Conservation (phyloP, 2,329 filamentous ascomycete genomes). For the Leptographium flavum region DNA sequence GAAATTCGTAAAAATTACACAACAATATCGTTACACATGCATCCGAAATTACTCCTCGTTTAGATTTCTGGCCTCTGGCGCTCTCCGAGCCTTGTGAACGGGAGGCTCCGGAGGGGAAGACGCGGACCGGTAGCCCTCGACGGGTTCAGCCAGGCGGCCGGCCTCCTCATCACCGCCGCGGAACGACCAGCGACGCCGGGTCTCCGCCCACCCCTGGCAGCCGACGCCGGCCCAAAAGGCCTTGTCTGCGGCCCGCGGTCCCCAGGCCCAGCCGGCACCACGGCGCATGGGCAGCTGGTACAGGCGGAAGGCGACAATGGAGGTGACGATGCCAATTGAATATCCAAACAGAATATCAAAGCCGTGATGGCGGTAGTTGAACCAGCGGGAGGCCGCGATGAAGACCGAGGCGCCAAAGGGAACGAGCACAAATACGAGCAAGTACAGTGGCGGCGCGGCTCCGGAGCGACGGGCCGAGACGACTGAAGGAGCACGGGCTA, state of each 20-base stretch:
- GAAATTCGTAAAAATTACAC: no score
- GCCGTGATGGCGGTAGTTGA: conserved; percentile 79
- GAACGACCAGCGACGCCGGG: conserved; percentile 11
- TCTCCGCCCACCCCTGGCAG: conserved; percentile 34
- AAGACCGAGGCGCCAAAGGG: conserved; percentile 67
- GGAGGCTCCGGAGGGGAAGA: neutral
- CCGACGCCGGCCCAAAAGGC: conserved; percentile 70
- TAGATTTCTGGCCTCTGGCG: no score
- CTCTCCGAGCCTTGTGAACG: no score
- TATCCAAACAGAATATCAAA: conserved; percentile 86
- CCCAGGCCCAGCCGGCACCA: conserved; percentile 87
- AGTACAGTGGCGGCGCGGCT: conserved; percentile 70
- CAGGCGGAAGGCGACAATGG: conserved; percentile 66
- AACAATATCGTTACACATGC: no score
- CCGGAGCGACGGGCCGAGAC: conserved; percentile 52
- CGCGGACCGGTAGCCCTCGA: neutral
- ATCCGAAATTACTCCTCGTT: no score
- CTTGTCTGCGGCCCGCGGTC: conserved; percentile 49
- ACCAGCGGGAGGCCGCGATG: conserved; percentile 75
- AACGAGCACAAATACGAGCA: conserved; percentile 53
- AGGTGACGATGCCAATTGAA: conserved; percentile 55
- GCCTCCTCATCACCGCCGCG: conserved; percentile 15
- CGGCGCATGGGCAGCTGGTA: conserved; percentile 69
- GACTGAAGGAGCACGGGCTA: conserved; percentile 17
- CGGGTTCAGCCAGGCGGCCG: neutral